A percentile compares a stretch with the other conserved stretches of the same genome.
These are phyloP conservation scores for Aspergillus egyptiacus DNA, from an alignment of 495 filamentous ascomycete genomes.

Conservation along the genomic window DNA sequence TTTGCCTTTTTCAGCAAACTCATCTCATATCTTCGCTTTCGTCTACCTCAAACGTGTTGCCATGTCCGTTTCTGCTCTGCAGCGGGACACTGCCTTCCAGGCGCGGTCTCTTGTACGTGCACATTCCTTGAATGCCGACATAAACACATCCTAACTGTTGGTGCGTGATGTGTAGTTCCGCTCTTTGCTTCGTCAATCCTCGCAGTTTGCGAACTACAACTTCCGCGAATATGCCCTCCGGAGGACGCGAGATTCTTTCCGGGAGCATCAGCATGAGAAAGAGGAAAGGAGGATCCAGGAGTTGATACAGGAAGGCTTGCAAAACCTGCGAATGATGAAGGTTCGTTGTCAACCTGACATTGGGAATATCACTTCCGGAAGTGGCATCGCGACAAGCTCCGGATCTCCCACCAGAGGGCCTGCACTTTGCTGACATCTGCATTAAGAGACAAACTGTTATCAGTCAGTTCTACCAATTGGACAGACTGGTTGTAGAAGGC, in stretches of 20 bases:
- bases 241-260: slow-evolving; percentile 81
- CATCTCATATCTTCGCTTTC: background rate
- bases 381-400: background rate
- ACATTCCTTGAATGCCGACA: background rate
- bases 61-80: slow-evolving; percentile 49
- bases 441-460: slow-evolving; percentile 89
- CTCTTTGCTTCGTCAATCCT: slow-evolving; percentile 78
- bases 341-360: slow-evolving; percentile 44
- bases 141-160: background rate
- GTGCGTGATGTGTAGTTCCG: slow-evolving; percentile 61
- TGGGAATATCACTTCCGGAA: background rate
- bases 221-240: slow-evolving; percentile 95
- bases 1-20: background rate
- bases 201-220: slow-evolving; percentile 89
- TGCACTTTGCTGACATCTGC: slow-evolving; percentile 13
- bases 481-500: slow-evolving; percentile 89
- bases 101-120: slow-evolving; percentile 62
- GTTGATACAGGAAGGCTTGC: slow-evolving; percentile 79
- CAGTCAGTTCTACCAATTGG: slow-evolving; percentile 90
- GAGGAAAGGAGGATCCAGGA: slow-evolving; percentile 79
- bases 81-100: slow-evolving; percentile 63
- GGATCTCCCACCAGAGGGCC: background rate
- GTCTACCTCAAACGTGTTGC: slow-evolving; percentile 7
- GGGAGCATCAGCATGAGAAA: slow-evolving; percentile 60
- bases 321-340: slow-evolving; percentile 87